A percentile compares a stretch with the other conserved stretches of the same genome.
phyloP scores from a whole-genome alignment of 2,329 filamentous ascomycete genomes.

The Monosporascus sp. region DNA sequence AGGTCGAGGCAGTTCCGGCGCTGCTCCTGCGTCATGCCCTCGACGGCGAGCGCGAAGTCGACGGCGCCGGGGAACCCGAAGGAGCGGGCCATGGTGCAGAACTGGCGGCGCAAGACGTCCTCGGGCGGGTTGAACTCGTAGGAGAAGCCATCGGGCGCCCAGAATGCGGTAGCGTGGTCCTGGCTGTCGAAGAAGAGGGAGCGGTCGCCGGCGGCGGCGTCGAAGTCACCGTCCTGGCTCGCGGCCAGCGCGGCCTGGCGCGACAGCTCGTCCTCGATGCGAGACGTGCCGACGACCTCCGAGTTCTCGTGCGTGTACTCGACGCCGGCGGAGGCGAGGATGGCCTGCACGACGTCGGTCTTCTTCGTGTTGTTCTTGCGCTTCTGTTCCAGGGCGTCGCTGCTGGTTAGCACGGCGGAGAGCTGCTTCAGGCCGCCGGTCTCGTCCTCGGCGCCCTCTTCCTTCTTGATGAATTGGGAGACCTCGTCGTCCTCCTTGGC shows the following conservation, averaged over 20 bases:
- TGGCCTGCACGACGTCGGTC: constrained; percentile 77
- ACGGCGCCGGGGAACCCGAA: constrained; percentile 72
- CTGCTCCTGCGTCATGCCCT: constrained; percentile 82
- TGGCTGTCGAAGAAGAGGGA: constrained; percentile 53
- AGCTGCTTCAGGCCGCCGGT: constrained; percentile 69
- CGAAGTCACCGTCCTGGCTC: constrained; percentile 37
- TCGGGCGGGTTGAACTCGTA: constrained; percentile 65
- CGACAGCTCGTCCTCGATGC: constrained; percentile 80
- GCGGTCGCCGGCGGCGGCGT: constrained; percentile 42
- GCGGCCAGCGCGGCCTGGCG: constrained; percentile 63
- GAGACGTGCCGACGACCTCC: constrained; percentile 88
- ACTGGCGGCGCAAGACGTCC: constrained; percentile 72
- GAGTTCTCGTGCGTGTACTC: constrained; percentile 96
- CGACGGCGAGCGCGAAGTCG: constrained; percentile 85
- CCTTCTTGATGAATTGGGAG: constrained; percentile 36
- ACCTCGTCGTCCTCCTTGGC: constrained; percentile 45
- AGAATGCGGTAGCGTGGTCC: constrained; percentile 18
- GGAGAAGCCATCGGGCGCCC: constrained; percentile 23
- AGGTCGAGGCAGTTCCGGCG: constrained; percentile 69
- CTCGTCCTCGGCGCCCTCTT: constrained; percentile 46
- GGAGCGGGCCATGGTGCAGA: constrained; percentile 80
- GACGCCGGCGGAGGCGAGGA: constrained; percentile 80
- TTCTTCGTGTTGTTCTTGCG: constrained; percentile 24
- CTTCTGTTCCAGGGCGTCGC: constrained; percentile 25
- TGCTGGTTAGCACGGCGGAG: constrained; percentile 50